Evolutionary conservation across 805 yeast genomes (phyloP).

Genomic region (Cyberlindnera mycetangii): DNA sequence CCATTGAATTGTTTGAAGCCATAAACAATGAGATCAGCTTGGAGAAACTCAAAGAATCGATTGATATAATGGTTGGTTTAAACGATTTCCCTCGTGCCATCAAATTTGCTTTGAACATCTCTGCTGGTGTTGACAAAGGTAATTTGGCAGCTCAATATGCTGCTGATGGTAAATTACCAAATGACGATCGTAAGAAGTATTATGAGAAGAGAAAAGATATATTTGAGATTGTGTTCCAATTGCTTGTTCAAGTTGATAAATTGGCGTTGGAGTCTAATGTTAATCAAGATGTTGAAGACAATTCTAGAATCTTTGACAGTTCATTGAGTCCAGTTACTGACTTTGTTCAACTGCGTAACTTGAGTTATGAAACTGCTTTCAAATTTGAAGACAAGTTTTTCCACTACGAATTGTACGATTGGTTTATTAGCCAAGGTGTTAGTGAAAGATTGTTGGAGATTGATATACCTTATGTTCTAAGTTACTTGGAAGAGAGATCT

Average conservation of each 20-base stretch:
- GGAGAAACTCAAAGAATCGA: constrained; percentile 80
- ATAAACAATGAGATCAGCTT: constrained; percentile 75
- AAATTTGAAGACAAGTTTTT: constrained; percentile 76
- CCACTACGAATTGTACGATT: constrained; percentile 88
- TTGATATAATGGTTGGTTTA: constrained; percentile 70
- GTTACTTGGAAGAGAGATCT: constrained; percentile 70
- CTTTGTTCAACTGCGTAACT: constrained; percentile 56
- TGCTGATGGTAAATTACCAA: constrained; percentile 45
- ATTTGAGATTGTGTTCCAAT: constrained; percentile 72
- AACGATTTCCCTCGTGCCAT: constrained; percentile 84
- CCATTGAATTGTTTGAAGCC: constrained; percentile 72
- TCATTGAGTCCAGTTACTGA: constrained; percentile 25
- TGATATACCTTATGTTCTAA: constrained; percentile 76
- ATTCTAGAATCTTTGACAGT: constrained; percentile 10
- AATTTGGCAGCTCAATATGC: constrained; percentile 57
- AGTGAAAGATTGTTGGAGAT: constrained; percentile 75
- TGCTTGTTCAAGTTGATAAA: constrained; percentile 69
- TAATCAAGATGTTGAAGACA: constrained; percentile 15
- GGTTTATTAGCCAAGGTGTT: constrained; percentile 79
- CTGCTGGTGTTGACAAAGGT: constrained; percentile 62
- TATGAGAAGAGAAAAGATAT: constrained; percentile 54
- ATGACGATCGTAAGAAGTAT: constrained; percentile 49
- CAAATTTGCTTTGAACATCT: constrained; percentile 73
- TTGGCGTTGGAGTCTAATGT: constrained; percentile 43
- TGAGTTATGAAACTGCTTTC: constrained; percentile 72